Conservation (phyloP, 139 green algal genomes). For the Mesostigma viride region DNA sequence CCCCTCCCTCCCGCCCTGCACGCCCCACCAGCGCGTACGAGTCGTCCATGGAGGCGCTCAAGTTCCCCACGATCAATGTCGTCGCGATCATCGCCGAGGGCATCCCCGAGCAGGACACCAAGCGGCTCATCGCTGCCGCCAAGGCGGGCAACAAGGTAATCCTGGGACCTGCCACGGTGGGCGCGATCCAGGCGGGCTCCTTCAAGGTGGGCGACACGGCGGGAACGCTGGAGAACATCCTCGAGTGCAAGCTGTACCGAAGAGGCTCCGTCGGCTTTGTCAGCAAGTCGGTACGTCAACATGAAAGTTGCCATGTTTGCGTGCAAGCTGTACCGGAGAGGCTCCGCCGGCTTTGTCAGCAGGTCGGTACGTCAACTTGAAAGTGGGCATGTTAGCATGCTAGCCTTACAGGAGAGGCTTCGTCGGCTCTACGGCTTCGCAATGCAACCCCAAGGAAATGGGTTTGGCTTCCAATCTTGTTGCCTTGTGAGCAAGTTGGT, state of each 20-base stretch:
- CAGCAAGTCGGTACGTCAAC: constrained; percentile 52
- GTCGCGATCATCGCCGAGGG: constrained; percentile 88
- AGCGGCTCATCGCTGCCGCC: constrained; percentile 69
- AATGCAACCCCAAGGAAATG: too few relatives aligned
- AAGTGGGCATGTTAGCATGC: constrained; percentile 85
- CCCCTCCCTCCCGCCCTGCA: too few relatives aligned
- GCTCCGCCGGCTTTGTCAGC: constrained; percentile 81
- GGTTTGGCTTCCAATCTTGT: too few relatives aligned
- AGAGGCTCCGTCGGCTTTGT: constrained; percentile 86
- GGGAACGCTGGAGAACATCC: constrained; percentile 90
- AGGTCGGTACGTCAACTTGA: constrained; percentile 53
- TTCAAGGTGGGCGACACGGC: constrained; percentile 93
- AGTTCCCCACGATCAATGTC: constrained; percentile 67
- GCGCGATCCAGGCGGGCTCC: constrained; percentile 77
- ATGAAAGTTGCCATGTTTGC: too few relatives aligned
- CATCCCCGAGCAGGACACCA: constrained; percentile 83
- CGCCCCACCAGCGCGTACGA: constrained; percentile 68
- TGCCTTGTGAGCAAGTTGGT: constrained; percentile 78
- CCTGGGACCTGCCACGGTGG: constrained; percentile 83
- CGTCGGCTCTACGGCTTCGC: too few relatives aligned
- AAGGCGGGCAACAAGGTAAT: constrained; percentile 71
- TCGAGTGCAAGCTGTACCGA: constrained; percentile 82
- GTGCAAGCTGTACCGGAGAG: constrained; percentile 82
- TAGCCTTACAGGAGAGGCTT: constrained; percentile 76
- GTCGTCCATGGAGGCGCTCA: constrained; percentile 75